Evolutionary conservation across 1,284 basidiomycete genomes (phyloP).

Genomic region (Ceratorhiza oryzae-sativae): DNA sequence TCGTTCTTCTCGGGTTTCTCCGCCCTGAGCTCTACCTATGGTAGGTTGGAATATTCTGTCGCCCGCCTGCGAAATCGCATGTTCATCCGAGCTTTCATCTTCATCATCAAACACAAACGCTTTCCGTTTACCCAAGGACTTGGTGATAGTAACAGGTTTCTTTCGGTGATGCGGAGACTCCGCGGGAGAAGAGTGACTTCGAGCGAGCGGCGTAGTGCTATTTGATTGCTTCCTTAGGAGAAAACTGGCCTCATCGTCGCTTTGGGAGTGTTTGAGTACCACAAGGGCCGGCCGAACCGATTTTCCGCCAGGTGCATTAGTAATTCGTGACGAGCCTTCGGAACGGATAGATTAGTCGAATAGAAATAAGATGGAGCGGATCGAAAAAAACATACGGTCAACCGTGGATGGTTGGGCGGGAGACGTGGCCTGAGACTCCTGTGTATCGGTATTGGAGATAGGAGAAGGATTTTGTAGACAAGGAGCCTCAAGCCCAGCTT

Average conservation of each 20-base stretch:
- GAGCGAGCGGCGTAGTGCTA: not conserved
- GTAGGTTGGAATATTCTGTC: not conserved
- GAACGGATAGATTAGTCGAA: not conserved
- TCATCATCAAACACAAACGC: slow-evolving; percentile 19
- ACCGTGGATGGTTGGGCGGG: not conserved
- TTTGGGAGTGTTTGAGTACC: slow-evolving; percentile 19
- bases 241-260: slow-evolving; percentile 11
- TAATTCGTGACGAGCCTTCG: not conserved
- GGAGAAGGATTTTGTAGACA: not conserved
- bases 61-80: not conserved
- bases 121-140: slow-evolving; percentile 20
- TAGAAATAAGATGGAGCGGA: not conserved
- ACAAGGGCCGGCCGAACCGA: not conserved
- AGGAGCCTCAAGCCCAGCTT: not conserved
- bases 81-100: slow-evolving; percentile 3
- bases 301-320: not conserved
- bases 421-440: slow-evolving; percentile 9
- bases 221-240: not conserved
- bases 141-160: slow-evolving; percentile 1
- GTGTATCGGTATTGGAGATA: slow-evolving; percentile 22
- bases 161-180: slow-evolving; percentile 15
- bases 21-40: not conserved
- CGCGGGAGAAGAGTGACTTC: slow-evolving; percentile 39
- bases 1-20: slow-evolving; percentile 23
- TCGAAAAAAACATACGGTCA: not conserved